phyloP scores from a whole-genome alignment of 1,139 yeast genomes.

The Taphrina deformans region DNA sequence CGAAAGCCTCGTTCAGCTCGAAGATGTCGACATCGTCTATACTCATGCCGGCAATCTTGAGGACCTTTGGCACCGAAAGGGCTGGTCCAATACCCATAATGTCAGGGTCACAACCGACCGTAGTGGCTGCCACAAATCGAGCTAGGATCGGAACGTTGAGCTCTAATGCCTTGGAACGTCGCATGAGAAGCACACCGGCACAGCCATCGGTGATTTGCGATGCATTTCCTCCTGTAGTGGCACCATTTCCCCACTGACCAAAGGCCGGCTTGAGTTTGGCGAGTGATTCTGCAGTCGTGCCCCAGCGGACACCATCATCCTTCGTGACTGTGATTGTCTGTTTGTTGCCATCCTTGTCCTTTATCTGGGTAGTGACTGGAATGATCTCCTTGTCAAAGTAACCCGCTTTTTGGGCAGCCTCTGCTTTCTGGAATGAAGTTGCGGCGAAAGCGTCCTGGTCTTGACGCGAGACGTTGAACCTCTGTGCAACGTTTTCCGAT shows the following conservation, averaged over 20 bases:
- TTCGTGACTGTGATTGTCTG: slow-evolving; percentile 56
- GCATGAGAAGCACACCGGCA: slow-evolving; percentile 80
- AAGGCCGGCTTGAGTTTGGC: slow-evolving; percentile 85
- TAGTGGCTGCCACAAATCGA: slow-evolving; percentile 71
- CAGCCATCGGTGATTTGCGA: slow-evolving; percentile 96
- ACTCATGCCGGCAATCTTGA: slow-evolving; percentile 63
- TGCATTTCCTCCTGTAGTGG: slow-evolving; percentile 96
- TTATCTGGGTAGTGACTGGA: slow-evolving; percentile 51
- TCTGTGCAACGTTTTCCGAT: slow-evolving; percentile 47
- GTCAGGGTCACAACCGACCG: slow-evolving; percentile 93
- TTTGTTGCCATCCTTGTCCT: slow-evolving; percentile 48
- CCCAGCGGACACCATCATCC: slow-evolving; percentile 90
- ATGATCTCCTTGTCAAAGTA: slow-evolving; percentile 49
- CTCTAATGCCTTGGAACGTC: slow-evolving; percentile 81
- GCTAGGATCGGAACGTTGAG: slow-evolving; percentile 67
- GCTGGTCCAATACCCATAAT: slow-evolving; percentile 98
- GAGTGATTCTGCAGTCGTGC: slow-evolving; percentile 76
- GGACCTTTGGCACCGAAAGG: slow-evolving; percentile 79
- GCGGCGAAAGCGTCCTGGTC: slow-evolving; percentile 50
- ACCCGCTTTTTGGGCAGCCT: slow-evolving; percentile 47
- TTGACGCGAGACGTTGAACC: slow-evolving; percentile 44
- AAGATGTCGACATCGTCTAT: slow-evolving; percentile 68
- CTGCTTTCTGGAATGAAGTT: slow-evolving; percentile 48
- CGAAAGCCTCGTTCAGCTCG: slow-evolving; percentile 95
- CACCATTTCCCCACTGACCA: slow-evolving; percentile 60